Base-by-base conservation (phyloP, 805 yeast genomes). In the Candida silvicultrix region DNA sequence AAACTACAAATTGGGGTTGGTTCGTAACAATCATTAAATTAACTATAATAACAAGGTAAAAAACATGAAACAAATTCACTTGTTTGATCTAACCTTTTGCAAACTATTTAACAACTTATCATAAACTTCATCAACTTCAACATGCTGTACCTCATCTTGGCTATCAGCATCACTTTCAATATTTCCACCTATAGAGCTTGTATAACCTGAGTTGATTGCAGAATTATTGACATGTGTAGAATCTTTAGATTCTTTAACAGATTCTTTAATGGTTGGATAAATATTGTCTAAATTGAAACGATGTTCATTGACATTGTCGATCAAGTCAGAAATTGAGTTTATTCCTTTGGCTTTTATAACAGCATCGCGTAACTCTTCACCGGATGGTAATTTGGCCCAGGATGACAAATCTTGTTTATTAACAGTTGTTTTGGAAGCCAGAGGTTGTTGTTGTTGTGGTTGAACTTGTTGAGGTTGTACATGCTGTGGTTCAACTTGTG, bases 291-390 rank as follows among this genome's bases (percentile, higher is more conserved):
- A 60, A 47, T 71, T 73, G 22, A 75, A 68, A 21, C 76, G 63
- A 47, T 82, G 77, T 45, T 71, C 71, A 55, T 77, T 78, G 44
- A 85, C 85, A 52, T 78, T 83, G 41, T 73, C 76, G 52, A 85
- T 84, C 53, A 85, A 70, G 46, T 83, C 87, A 19, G 74, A 73
- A 10, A 84, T 84, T 22, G 84, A 76, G 49, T 81, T 81, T 45
- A 83, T 80, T 51, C 92, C 92, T 56, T 83, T 84, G 3, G 89
- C 89, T 47, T 79, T 78, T 45, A 85, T 81, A 23, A 85, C 83
- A 0, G 77, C 77, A 31, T 70, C 71, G 45, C 78, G 63, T 19
- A 74, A 51, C 48, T 73, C 77, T 5, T 71, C 67, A 54, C 78
- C 80, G 3, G 77, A 64, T 11, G 76, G 75, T 20, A 69, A 57